Evolutionary conservation across 1,139 yeast genomes (phyloP), one percentile per base, ranked within the genome.

Genomic region (Candida labiduridarum): DNA sequence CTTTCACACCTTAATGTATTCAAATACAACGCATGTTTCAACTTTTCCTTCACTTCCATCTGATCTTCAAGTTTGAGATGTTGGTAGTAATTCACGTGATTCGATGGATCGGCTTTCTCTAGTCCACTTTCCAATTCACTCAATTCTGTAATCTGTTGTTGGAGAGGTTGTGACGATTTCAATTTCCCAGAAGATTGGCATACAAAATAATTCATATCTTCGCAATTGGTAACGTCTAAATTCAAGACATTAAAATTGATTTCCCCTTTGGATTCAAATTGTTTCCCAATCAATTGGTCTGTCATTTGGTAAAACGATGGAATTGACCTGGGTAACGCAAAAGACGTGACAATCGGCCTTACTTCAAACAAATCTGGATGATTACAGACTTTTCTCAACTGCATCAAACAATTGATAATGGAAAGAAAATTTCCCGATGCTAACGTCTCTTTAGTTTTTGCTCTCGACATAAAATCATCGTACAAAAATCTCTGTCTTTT

Each of bases 311-410:
- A 90, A 8, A 72, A 65, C 1, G 83, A 70, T 1, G 80, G 72
- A 2, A 88, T 91, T 1, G 94, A 82, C 45, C 76, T 75, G 2
- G 82, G 82, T 72, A 90, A 74, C 0, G 95, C 88, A 64, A 89
- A 84, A 1, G 98, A 92, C 0, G 99, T 95, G 30, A 89, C 83
- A 60, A 95, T 89, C 0, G 98, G 99, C 52, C 99, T 78, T 6
- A 92, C 97, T 65, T 95, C 99, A 70, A 95, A 95, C 54, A 95
- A 71, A 69, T 95, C 97, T 0, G 99, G 99, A 69, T 94, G 99
- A 62, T 94, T 94, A 70, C 99, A 94, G 39, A 94, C 99, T 67
- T 95, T 95, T 59, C 99, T 83, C 61, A 95, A 75, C 67, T 95
- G 99, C 99, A 95, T 95, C 69, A 95, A 79, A 74, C 99, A 94